A percentile compares a stretch with the other conserved stretches of the same genome.
Conservation (phyloP, 2,329 filamentous ascomycete species). For the Penicillium sp. region DNA sequence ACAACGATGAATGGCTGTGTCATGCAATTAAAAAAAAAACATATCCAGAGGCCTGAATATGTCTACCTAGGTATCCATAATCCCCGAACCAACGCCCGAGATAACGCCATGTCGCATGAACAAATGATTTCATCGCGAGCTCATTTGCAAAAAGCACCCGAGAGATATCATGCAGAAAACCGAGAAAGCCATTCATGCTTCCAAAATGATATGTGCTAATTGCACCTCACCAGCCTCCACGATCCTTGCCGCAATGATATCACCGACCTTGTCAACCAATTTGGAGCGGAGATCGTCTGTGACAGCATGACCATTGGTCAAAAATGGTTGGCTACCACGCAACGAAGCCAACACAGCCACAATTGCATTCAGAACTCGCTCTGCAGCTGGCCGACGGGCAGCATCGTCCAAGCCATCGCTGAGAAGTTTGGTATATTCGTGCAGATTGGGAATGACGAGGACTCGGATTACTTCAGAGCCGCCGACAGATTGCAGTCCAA, state of each 20-base stretch:
- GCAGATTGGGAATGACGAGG: slow-evolving; percentile 66
- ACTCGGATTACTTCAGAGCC: slow-evolving; percentile 64
- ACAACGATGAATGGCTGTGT: not conserved
- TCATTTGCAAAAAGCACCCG: not conserved
- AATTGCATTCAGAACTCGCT: slow-evolving; percentile 60
- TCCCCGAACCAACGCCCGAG: slow-evolving; percentile 14
- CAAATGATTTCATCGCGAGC: not conserved
- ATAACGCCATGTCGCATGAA: slow-evolving; percentile 17
- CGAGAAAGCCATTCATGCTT: slow-evolving; percentile 17
- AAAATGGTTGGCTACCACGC: slow-evolving; percentile 45
- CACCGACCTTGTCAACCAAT: slow-evolving; percentile 43
- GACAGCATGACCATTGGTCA: slow-evolving; percentile 44
- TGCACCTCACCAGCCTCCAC: slow-evolving; percentile 43
- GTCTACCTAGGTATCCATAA: slow-evolving; percentile 2
- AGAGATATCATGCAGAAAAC: slow-evolving; percentile 4
- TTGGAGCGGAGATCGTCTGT: slow-evolving; percentile 40
- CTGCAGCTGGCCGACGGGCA: slow-evolving; percentile 58
- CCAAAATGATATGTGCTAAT: slow-evolving; percentile 43
- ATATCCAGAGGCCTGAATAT: slow-evolving; percentile 1
- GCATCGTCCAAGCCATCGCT: slow-evolving; percentile 53
- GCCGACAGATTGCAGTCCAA: slow-evolving; percentile 75
- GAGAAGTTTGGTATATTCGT: slow-evolving; percentile 62
- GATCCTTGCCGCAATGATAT: slow-evolving; percentile 44
- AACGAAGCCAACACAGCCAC: slow-evolving; percentile 57
- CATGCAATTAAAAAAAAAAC: not conserved